phyloP scores from a whole-genome alignment of 805 yeast genomes.

The Metschnikowia chrysomelidarum region DNA sequence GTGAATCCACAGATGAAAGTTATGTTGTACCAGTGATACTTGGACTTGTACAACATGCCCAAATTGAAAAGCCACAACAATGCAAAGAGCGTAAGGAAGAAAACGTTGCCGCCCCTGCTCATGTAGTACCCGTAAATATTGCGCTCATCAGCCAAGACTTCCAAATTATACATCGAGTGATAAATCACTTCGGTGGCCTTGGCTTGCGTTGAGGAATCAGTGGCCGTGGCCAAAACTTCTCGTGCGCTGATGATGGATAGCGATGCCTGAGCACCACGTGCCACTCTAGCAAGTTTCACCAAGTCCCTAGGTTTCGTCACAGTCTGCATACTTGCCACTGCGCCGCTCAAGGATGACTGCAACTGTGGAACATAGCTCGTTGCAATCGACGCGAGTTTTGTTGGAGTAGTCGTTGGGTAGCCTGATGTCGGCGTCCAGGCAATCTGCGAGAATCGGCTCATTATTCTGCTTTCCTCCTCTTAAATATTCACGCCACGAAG shows the following conservation, averaged over 20 bases:
- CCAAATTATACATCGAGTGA: slow-evolving; percentile 32
- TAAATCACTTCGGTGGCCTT: slow-evolving; percentile 34
- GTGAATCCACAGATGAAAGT: slow-evolving; percentile 36
- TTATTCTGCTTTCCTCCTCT: not conserved
- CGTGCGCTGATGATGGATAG: slow-evolving; percentile 35
- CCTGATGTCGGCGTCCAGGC: slow-evolving; percentile 18
- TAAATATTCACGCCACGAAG: not conserved
- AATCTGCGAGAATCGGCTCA: slow-evolving; percentile 3
- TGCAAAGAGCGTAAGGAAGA: slow-evolving; percentile 29
- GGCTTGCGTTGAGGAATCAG: slow-evolving; percentile 24
- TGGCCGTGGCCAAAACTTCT: slow-evolving; percentile 40
- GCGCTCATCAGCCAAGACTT: slow-evolving; percentile 27
- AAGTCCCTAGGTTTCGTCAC: slow-evolving; percentile 22
- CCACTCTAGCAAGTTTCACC: slow-evolving; percentile 22
- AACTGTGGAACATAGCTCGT: slow-evolving; percentile 26
- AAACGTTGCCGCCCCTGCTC: slow-evolving; percentile 31
- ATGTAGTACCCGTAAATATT: slow-evolving; percentile 28
- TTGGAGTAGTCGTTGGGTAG: slow-evolving; percentile 24
- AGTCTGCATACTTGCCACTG: slow-evolving; percentile 19
- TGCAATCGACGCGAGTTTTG: slow-evolving; percentile 27
- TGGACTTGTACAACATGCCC: slow-evolving; percentile 29
- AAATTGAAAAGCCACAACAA: slow-evolving; percentile 25
- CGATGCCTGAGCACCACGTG: slow-evolving; percentile 39
- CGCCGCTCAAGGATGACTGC: slow-evolving; percentile 14
- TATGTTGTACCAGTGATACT: slow-evolving; percentile 41